Conservation (phyloP, 176 grass and related monocot species). For the Musa itinerans region DNA sequence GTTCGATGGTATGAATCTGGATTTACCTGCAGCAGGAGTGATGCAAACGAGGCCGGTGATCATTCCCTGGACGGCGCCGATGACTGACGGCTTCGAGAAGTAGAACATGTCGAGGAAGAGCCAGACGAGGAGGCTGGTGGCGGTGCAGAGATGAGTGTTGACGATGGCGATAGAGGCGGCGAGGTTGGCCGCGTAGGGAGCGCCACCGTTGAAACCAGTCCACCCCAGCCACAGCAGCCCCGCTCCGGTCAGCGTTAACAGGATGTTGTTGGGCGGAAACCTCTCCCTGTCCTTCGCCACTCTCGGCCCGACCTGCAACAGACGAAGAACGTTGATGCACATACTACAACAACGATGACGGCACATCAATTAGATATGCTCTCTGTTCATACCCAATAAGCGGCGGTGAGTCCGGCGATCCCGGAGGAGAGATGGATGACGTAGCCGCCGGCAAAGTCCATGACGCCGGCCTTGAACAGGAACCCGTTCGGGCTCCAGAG, state of each 20-base stretch:
- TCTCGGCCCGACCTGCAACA: slow-evolving; percentile 44
- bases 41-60: slow-evolving; percentile 43
- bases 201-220: slow-evolving; percentile 83
- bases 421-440: slow-evolving; percentile 83
- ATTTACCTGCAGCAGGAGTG: slow-evolving; percentile 35
- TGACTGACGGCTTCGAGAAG: slow-evolving; percentile 49
- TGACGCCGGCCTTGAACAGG: slow-evolving; percentile 71
- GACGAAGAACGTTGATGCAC: background rate
- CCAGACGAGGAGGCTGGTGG: slow-evolving; percentile 63
- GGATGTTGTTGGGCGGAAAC: slow-evolving; percentile 76
- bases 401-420: slow-evolving; percentile 53
- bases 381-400: slow-evolving; percentile 43
- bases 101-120: slow-evolving; percentile 46
- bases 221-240: slow-evolving; percentile 79
- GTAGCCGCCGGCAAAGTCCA: slow-evolving; percentile 67
- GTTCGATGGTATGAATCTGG: background rate
- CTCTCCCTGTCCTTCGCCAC: slow-evolving; percentile 59
- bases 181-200: slow-evolving; percentile 48
- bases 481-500: slow-evolving; percentile 69
- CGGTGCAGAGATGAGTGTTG: slow-evolving; percentile 81
- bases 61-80: slow-evolving; percentile 38
- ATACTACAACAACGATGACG: no score
- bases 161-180: slow-evolving; percentile 53
- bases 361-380: background rate
- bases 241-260: slow-evolving; percentile 50